Conservation (phyloP, 75 land plant species). For the Chamaecyparis obtusa region DNA sequence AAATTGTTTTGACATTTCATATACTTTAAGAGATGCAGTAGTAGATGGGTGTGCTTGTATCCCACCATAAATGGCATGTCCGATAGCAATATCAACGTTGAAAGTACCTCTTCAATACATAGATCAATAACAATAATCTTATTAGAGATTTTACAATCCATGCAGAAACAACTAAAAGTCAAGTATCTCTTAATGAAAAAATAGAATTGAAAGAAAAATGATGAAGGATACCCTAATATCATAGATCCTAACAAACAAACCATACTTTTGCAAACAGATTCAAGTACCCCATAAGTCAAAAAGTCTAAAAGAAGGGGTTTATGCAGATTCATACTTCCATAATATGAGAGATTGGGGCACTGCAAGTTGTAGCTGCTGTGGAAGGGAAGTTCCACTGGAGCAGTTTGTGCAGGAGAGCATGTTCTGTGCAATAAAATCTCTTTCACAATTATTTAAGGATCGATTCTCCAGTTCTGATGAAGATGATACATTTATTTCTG, state of each 20-base stretch:
- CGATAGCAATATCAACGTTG: neutral
- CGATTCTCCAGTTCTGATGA: neutral
- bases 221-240: neutral
- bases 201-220: neutral
- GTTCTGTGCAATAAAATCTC: neutral
- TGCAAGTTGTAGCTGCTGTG: neutral
- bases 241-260: neutral
- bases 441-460: neutral
- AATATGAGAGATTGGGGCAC: neutral
- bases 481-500: constrained; percentile 3
- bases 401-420: neutral
- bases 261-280: neutral
- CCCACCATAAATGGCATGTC: neutral
- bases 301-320: neutral
- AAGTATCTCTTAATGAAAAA: neutral
- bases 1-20: constrained; percentile 13
- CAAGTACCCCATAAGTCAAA: neutral
- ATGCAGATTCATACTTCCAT: constrained; percentile 9
- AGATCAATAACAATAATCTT: neutral
- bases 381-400: neutral
- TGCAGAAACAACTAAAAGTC: neutral
- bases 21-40: constrained; percentile 33
- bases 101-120: constrained; percentile 9
- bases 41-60: constrained; percentile 33
- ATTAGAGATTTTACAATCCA: neutral